phyloP scores from a whole-genome alignment of 2,329 filamentous ascomycete genomes.

The Fusarium solani-melongenae region DNA sequence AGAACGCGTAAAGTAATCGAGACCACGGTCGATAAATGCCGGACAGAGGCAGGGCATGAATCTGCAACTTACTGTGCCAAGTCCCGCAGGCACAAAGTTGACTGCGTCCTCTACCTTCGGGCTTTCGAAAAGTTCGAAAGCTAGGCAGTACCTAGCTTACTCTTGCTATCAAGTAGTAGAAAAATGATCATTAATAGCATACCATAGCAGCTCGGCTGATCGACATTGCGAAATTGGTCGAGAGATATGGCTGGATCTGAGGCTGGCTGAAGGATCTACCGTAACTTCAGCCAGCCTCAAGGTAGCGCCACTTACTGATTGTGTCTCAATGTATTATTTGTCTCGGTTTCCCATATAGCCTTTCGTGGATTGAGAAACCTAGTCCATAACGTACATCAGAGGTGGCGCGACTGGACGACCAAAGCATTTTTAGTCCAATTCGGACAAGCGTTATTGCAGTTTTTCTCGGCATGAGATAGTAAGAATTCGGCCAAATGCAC shows the following conservation, averaged over 20 bases:
- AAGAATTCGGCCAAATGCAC: not conserved
- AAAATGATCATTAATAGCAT: not conserved
- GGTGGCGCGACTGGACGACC: no score
- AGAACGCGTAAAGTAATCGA: not conserved
- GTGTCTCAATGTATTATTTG: no score
- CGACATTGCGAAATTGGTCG: not conserved
- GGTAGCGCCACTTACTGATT: no score
- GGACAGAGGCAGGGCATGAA: not conserved
- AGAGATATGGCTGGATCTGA: not conserved
- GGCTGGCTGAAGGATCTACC: not conserved
- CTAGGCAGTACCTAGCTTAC: not conserved
- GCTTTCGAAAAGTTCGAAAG: no score
- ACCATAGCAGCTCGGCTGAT: not conserved
- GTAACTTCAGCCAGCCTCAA: not conserved
- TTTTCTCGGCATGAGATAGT: not conserved
- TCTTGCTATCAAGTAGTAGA: no score
- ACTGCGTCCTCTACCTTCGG: not conserved
- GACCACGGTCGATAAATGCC: not conserved
- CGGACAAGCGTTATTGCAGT: not conserved
- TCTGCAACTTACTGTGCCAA: not conserved
- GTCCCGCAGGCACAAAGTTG: not conserved
- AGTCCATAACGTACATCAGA: no score
- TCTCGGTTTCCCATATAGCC: no score
- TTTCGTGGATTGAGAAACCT: no score
- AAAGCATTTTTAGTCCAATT: not conserved